These are phyloP conservation scores for Geosmithia morbida DNA, from an alignment of 2,329 filamentous ascomycete genomes.

Conservation along the genomic window DNA sequence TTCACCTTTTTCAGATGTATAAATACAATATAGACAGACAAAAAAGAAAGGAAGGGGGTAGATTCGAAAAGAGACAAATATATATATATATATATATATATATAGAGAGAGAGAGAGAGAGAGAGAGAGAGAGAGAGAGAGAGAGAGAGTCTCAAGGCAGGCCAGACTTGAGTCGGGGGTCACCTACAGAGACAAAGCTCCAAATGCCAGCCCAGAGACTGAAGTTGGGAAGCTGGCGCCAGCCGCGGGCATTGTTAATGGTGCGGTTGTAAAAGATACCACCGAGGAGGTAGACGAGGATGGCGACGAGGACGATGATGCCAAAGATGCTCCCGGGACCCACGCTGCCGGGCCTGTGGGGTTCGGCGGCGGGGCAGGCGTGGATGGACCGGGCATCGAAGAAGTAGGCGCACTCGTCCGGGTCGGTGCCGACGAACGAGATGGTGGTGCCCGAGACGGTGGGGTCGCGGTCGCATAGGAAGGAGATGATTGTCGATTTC, in stretches of 20 bases:
- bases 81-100: neutral
- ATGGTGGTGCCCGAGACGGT: constrained; percentile 51
- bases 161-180: constrained; percentile 14
- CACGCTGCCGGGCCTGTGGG: constrained; percentile 58
- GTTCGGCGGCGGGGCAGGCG: constrained; percentile 57
- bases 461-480: constrained; percentile 81
- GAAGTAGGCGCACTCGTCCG: constrained; percentile 88
- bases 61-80: neutral
- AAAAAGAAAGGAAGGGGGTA: neutral
- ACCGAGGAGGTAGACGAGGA: constrained; percentile 80
- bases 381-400: constrained; percentile 82
- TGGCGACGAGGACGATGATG: constrained; percentile 63
- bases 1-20: neutral
- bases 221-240: constrained; percentile 92
- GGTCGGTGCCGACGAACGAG: constrained; percentile 70
- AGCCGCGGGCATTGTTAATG: constrained; percentile 85
- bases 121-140: neutral
- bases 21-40: neutral
- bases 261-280: constrained; percentile 93
- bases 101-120: neutral
- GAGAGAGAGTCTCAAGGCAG: constrained; percentile 9
- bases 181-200: constrained; percentile 57
- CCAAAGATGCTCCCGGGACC: constrained; percentile 68
- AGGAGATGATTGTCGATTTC: constrained; percentile 81
- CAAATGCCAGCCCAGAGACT: constrained; percentile 81